Conservation (phyloP, 2,329 filamentous ascomycete genomes). For the Claviceps purpurea region DNA sequence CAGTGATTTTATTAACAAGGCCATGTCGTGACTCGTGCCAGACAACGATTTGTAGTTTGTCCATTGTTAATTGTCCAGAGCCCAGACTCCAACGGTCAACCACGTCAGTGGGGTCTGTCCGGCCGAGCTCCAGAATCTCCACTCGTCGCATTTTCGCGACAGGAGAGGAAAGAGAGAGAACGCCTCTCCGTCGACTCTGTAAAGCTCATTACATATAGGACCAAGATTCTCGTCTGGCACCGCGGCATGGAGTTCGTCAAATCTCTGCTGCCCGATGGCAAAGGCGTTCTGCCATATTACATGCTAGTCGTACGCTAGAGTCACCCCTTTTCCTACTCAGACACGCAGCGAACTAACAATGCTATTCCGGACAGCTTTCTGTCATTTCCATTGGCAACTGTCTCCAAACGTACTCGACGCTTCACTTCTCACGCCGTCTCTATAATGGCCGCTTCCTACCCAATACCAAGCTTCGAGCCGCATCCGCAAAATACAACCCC, state of each 20-base stretch:
- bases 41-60: neutral
- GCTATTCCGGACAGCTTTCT: conserved; percentile 47
- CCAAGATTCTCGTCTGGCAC: neutral
- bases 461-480: conserved; percentile 31
- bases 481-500: conserved; percentile 29
- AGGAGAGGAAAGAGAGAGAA: neutral
- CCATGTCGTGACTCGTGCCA: neutral
- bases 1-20: neutral
- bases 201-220: neutral
- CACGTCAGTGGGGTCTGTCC: neutral
- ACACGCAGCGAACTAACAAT: neutral
- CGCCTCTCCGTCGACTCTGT: neutral
- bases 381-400: conserved; percentile 73
- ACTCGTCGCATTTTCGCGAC: neutral
- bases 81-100: neutral
- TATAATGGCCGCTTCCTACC: conserved; percentile 56
- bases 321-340: neutral
- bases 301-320: conserved; percentile 36
- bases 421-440: conserved; percentile 72
- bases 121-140: neutral
- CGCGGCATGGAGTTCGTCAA: conserved; percentile 30
- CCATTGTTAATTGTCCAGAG: too few relatives aligned
- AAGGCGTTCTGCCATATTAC: conserved; percentile 46
- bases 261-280: conserved; percentile 31
- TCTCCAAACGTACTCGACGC: conserved; percentile 67